Evolutionary conservation across 2,329 filamentous ascomycete species (phyloP).

Genomic region (Xylaria digitata): DNA sequence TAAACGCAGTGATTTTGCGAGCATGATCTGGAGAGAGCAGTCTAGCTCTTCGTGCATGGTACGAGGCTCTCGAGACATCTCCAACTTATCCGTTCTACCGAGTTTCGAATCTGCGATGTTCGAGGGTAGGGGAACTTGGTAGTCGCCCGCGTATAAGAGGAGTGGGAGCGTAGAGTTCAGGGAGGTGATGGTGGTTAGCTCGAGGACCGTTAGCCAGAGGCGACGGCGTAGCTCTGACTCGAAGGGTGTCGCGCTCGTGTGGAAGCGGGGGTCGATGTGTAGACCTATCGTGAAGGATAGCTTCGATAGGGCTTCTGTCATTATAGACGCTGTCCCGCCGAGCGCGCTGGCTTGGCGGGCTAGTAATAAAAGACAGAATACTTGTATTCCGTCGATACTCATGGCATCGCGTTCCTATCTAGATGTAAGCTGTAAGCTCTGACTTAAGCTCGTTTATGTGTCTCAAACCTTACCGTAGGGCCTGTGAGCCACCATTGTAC

Average conservation of each 20-base stretch:
- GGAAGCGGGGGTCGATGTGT: slow-evolving; percentile 45
- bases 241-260: slow-evolving; percentile 39
- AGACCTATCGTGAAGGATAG: slow-evolving; percentile 49
- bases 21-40: slow-evolving; percentile 41
- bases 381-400: slow-evolving; percentile 45
- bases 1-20: slow-evolving; percentile 40
- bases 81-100: not conserved
- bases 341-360: slow-evolving; percentile 43
- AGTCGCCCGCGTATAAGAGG: slow-evolving; percentile 36
- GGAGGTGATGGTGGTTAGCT: slow-evolving; percentile 42
- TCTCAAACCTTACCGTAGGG: slow-evolving; percentile 34
- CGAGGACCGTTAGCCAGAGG: slow-evolving; percentile 48
- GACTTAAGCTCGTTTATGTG: not conserved
- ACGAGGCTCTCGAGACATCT: not conserved
- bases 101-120: slow-evolving; percentile 42
- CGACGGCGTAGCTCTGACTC: slow-evolving; percentile 46
- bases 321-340: slow-evolving; percentile 44
- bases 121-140: slow-evolving; percentile 36
- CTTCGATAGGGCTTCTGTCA: slow-evolving; percentile 47
- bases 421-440: slow-evolving; percentile 10
- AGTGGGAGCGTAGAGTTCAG: slow-evolving; percentile 44
- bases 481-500: slow-evolving; percentile 48
- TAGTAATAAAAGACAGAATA: slow-evolving; percentile 44
- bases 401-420: slow-evolving; percentile 40
- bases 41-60: slow-evolving; percentile 35